phyloP scores from a whole-genome alignment of 2,329 filamentous ascomycete genomes.

The Blastomyces emzantsi region DNA sequence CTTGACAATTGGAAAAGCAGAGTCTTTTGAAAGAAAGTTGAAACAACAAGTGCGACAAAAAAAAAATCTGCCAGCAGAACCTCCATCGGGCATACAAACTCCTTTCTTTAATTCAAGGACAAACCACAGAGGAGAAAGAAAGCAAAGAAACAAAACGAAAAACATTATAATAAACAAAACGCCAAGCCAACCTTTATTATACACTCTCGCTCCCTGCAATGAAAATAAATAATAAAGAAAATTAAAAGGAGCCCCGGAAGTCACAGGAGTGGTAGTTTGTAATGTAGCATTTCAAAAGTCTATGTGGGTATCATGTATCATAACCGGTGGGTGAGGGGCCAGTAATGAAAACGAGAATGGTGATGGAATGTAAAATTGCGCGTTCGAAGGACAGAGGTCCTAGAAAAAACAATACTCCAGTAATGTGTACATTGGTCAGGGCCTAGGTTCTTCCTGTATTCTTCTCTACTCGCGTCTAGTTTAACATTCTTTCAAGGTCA shows the following conservation, averaged over 20 bases:
- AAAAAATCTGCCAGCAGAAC: not conserved
- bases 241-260: not conserved
- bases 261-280: not conserved
- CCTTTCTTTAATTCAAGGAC: not conserved
- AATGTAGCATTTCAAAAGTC: not conserved
- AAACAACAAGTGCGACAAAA: not conserved
- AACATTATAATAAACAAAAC: not conserved
- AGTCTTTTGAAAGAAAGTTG: not conserved
- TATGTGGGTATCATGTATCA: conserved; percentile 6
- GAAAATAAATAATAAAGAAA: not conserved
- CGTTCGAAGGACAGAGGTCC: not conserved
- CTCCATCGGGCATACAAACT: not conserved
- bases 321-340: not conserved
- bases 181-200: not conserved
- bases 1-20: not conserved
- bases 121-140: not conserved
- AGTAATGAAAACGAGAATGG: not conserved
- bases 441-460: not conserved
- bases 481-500: conserved; percentile 7
- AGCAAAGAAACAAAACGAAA: not conserved
- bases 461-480: not conserved
- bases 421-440: not conserved
- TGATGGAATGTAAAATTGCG: not conserved
- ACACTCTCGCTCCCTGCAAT: not conserved
- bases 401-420: not conserved